Conservation (phyloP, 78 protist species). For the Diacronema lutheri region DNA sequence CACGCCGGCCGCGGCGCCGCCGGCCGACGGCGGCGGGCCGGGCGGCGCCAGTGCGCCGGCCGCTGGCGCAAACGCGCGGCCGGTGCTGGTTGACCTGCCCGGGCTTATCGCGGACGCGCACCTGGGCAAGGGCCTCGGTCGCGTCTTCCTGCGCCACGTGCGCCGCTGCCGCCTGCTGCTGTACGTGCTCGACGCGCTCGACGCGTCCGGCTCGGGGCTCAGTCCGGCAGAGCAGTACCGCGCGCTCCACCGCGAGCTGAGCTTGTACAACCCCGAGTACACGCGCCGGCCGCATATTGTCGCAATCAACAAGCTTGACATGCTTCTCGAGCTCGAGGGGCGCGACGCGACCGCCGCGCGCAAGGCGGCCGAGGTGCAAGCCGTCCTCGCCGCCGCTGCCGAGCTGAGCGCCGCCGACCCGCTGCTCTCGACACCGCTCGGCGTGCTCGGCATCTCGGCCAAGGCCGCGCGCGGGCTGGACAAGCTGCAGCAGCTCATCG, state of each 20-base stretch:
- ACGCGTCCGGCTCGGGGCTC: background rate
- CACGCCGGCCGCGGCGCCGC: background rate
- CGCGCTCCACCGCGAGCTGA: background rate
- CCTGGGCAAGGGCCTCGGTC: slow-evolving; percentile 62
- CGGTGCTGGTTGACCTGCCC: slow-evolving; percentile 64
- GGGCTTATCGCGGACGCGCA: slow-evolving; percentile 78
- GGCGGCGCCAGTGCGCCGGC: background rate
- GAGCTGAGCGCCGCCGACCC: background rate
- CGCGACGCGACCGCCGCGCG: background rate
- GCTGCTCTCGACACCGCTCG: background rate
- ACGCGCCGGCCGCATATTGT: background rate
- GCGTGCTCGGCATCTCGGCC: background rate
- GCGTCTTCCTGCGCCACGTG: slow-evolving; percentile 38
- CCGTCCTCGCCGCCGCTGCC: background rate
- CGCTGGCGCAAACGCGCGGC: background rate
- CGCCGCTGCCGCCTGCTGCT: background rate
- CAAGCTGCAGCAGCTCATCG: background rate
- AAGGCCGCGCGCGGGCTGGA: background rate
- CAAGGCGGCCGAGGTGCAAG: background rate
- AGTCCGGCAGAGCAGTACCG: background rate
- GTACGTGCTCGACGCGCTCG: slow-evolving; percentile 6
- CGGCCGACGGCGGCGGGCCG: background rate
- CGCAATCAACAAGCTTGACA: slow-evolving; percentile 11
- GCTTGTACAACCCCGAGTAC: background rate
- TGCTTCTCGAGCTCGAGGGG: background rate